Evolutionary conservation across 805 yeast species (phyloP), one percentile per base, ranked within the genome.

Genomic region (Zygotorulaspora sp.): DNA sequence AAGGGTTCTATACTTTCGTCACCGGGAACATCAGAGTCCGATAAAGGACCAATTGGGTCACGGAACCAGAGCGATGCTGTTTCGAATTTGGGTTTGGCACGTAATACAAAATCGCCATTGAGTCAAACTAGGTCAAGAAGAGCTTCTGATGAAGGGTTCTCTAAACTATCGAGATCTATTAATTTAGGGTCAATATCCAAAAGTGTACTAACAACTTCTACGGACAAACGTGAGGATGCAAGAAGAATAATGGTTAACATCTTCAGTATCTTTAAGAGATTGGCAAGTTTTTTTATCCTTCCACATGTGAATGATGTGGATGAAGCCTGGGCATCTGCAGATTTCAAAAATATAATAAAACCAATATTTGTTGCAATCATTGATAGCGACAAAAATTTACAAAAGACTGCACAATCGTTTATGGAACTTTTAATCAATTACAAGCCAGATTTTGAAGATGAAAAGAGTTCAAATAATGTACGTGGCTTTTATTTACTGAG

Each of bases 301-400:
- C 55, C 61, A 3, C 51, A 45, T 14, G 44, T 45, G 8, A 40
- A 41, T n/a, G 42, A 40, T 5, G 30, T 41, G 10, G 46, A 50
- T 28, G 32, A 36, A 13, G 26, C 33, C 11, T 48, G 56, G 50
- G 49, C 51, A 6, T 42, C 45, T 4, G 43, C 48, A 17, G 60
- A 57, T 34, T 57, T 52, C 33, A 48, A 37, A 19, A 45, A 45
- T 30, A 48, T 57, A 9, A 47, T 57, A n/a, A 58, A 65, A 34
- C 70, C 77, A 2, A 47, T 74, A 3, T 56, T 65, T 11, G 55
- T 55, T 22, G 62, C 74, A 1, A 47, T 72, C 11, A 51, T 60
- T 19, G 70, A 68, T 40, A 49, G 61, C 2, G 70, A 66, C 44
- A 39, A 42, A 7, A 59, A 50, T 6, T 40, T 75, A 22, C 58